A percentile compares a stretch with the other conserved stretches of the same genome.
These are phyloP conservation scores for Rhodocollybia butyracea DNA, from an alignment of 768 basidiomycete species.

Conservation along the genomic window DNA sequence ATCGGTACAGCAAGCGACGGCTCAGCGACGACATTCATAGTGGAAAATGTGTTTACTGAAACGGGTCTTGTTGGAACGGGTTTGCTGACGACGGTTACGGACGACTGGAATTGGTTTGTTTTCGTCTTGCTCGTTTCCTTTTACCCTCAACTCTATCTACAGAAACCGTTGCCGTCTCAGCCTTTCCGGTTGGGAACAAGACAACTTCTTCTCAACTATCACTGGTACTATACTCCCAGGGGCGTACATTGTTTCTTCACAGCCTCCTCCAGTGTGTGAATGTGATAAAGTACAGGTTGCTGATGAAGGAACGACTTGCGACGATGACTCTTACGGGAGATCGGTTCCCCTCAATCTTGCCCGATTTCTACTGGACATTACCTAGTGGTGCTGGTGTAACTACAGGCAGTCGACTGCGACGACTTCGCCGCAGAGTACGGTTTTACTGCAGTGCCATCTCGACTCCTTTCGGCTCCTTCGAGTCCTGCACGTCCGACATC, in stretches of 20 bases:
- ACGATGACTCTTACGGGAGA: not conserved
- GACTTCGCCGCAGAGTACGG: too few species aligned
- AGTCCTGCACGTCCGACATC: too few species aligned
- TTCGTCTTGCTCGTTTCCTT: not conserved
- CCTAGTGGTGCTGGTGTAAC: not conserved
- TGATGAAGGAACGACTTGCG: not conserved
- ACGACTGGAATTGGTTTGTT: not conserved
- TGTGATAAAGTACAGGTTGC: not conserved
- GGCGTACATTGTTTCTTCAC: not conserved
- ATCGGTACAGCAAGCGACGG: not conserved
- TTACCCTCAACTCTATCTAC: too few species aligned
- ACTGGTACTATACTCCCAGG: not conserved
- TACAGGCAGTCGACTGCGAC: too few species aligned
- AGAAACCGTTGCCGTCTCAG: not conserved
- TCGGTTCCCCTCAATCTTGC: not conserved
- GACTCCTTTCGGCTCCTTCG: too few species aligned
- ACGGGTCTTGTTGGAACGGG: not conserved
- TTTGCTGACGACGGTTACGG: not conserved
- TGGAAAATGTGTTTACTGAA: not conserved
- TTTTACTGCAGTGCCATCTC: too few species aligned
- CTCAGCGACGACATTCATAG: not conserved
- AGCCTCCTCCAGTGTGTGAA: not conserved
- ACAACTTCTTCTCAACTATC: not conserved
- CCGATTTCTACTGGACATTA: conserved; percentile 1
- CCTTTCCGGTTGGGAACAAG: not conserved